phyloP scores from a whole-genome alignment of 1,284 basidiomycete species.

The Lentinula novae-zelandiae region DNA sequence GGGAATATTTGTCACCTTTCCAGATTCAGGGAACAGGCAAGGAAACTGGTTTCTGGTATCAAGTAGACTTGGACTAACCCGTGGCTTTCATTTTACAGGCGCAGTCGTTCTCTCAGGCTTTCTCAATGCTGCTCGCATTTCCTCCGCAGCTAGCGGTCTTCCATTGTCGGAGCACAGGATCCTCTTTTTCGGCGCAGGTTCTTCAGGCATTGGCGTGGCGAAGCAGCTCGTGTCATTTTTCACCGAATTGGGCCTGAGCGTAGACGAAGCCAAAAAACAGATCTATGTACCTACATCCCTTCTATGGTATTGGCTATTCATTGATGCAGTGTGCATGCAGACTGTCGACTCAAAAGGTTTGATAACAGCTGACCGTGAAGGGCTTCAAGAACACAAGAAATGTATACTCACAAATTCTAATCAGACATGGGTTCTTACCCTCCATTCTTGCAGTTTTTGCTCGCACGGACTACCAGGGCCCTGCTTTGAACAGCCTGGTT shows the following conservation, averaged over 20 bases:
- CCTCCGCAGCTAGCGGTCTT: constrained; percentile 56
- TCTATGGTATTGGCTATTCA: constrained; percentile 9
- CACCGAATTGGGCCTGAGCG: constrained; percentile 57
- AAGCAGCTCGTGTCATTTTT: constrained; percentile 78
- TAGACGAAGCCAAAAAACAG: constrained; percentile 62
- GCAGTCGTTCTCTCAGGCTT: constrained; percentile 78
- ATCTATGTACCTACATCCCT: constrained; percentile 41
- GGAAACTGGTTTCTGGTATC: not conserved
- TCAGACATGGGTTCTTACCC: not conserved
- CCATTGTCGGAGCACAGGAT: constrained; percentile 71
- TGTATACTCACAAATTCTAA: constrained; percentile 31
- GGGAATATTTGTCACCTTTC: constrained; percentile 16
- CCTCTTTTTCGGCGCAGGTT: constrained; percentile 79
- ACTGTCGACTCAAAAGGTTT: constrained; percentile 77
- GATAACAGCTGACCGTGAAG: constrained; percentile 62
- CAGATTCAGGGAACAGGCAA: constrained; percentile 57
- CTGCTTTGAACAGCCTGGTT: constrained; percentile 55
- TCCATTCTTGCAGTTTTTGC: constrained; percentile 54
- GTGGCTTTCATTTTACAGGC: constrained; percentile 35
- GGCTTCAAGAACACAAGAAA: constrained; percentile 65
- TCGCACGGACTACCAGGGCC: constrained; percentile 63
- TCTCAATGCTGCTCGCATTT: constrained; percentile 70
- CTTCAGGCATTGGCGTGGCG: constrained; percentile 78
- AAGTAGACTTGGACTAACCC: not conserved
- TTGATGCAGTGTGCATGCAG: constrained; percentile 26